A percentile compares a stretch with the other conserved stretches of the same genome.
Evolutionary conservation across 2,329 filamentous ascomycete genomes (phyloP).

Genomic region (Metarhizium guizhouense): DNA sequence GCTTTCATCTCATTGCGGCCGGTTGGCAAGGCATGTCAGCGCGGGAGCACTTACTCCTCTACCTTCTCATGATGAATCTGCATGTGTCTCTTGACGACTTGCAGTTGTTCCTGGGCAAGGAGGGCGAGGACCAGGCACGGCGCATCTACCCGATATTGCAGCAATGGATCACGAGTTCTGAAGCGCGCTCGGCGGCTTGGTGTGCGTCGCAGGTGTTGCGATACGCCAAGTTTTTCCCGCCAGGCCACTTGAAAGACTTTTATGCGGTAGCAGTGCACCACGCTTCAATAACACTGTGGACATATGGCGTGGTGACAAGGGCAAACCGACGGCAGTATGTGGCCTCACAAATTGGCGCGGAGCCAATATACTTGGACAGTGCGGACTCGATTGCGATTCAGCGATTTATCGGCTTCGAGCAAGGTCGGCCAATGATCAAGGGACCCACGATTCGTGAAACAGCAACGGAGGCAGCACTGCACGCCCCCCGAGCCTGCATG

Average conservation of each 20-base stretch:
- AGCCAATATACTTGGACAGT: conserved; percentile 46
- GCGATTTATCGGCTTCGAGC: conserved; percentile 47
- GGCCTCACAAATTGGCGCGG: conserved; percentile 22
- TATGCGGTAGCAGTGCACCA: conserved; percentile 62
- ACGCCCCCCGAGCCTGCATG: conserved; percentile 51
- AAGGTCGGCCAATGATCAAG: conserved; percentile 43
- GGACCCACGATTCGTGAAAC: conserved; percentile 20
- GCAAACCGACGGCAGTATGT: conserved; percentile 26
- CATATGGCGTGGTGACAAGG: conserved; percentile 51
- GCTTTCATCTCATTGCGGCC: conserved; percentile 33
- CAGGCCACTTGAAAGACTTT: conserved; percentile 52
- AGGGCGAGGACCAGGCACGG: conserved; percentile 56
- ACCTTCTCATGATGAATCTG: conserved; percentile 53
- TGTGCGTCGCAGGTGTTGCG: conserved; percentile 60
- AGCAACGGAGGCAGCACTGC: conserved; percentile 32
- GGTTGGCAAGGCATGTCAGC: conserved; percentile 34
- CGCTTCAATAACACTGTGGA: conserved; percentile 59
- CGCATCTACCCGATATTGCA: conserved; percentile 48
- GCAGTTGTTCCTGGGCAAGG: conserved; percentile 59
- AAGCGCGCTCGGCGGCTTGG: conserved; percentile 53
- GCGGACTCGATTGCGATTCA: conserved; percentile 42
- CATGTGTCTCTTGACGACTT: conserved; percentile 57
- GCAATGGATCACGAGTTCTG: conserved; percentile 46
- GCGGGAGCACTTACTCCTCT: conserved; percentile 38
- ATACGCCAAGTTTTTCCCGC: conserved; percentile 45